Conservation (phyloP, 2,329 filamentous ascomycete genomes). For the Diaporthe destruens region DNA sequence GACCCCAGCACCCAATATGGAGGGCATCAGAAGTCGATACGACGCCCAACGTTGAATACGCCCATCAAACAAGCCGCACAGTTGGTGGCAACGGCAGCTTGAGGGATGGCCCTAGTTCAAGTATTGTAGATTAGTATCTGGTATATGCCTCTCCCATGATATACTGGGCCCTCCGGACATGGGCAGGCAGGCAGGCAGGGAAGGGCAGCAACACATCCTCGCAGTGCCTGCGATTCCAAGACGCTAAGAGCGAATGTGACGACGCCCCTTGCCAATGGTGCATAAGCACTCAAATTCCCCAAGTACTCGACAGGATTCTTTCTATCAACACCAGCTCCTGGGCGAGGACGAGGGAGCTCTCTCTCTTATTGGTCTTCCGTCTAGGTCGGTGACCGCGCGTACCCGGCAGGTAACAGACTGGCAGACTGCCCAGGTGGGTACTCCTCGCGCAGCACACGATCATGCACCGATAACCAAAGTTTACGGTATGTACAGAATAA, state of each 20-base stretch:
- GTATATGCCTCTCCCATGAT: neutral
- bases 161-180: neutral
- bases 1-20: neutral
- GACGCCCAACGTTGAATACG: neutral
- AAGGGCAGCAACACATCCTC: neutral
- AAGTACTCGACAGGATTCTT: neutral
- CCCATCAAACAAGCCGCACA: neutral
- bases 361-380: neutral
- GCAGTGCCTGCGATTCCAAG: neutral
- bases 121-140: neutral
- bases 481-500: too few relatives aligned
- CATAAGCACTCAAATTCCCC: neutral
- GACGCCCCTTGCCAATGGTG: conserved; percentile 13
- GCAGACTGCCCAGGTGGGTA: neutral
- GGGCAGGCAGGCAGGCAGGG: neutral
- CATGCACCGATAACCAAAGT: too few relatives aligned
- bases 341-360: neutral
- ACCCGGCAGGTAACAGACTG: too few relatives aligned
- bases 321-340: neutral
- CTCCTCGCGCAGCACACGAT: neutral
- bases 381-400: too few relatives aligned
- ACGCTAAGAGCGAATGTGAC: conserved; percentile 1
- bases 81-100: neutral
- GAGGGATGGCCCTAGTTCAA: neutral
- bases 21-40: neutral